Percentiles rank a stretch among this genome's conserved stretches.
Conservation (phyloP, 2,329 filamentous ascomycete genomes). For the Tolypocladium paradoxum region DNA sequence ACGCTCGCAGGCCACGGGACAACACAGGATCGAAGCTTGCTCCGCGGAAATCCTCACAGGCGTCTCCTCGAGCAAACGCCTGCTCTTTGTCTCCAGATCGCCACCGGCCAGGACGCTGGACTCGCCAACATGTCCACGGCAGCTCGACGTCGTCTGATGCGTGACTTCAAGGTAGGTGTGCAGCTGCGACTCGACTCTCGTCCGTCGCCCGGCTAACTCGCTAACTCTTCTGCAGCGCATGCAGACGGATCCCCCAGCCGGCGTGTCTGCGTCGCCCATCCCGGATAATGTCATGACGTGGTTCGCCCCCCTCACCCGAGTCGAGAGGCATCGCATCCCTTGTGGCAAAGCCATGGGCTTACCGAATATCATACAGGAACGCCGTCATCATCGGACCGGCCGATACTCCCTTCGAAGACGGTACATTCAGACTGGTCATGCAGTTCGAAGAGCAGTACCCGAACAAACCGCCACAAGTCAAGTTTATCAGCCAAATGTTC, state of each 20-base stretch:
- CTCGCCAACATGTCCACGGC: slow-evolving; percentile 62
- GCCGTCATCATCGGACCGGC: slow-evolving; percentile 95
- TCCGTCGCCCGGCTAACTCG: neutral
- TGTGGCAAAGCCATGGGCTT: slow-evolving; percentile 3
- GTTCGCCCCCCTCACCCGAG: slow-evolving; percentile 35
- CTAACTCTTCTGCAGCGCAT: slow-evolving; percentile 57
- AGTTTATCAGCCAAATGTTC: slow-evolving; percentile 99
- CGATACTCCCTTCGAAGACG: slow-evolving; percentile 96
- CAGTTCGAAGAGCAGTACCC: slow-evolving; percentile 98
- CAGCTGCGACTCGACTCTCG: slow-evolving; percentile 6
- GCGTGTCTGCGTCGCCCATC: slow-evolving; percentile 90
- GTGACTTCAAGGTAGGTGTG: slow-evolving; percentile 98
- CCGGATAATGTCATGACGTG: slow-evolving; percentile 97
- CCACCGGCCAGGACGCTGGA: slow-evolving; percentile 1
- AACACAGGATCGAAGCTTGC: neutral
- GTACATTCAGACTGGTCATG: slow-evolving; percentile 96
- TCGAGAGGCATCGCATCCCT: neutral
- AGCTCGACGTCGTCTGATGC: slow-evolving; percentile 91
- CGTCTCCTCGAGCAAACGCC: neutral
- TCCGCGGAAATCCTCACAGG: neutral
- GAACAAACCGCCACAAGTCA: slow-evolving; percentile 94
- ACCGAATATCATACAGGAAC: slow-evolving; percentile 53
- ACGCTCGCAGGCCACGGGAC: neutral
- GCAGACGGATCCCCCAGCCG: slow-evolving; percentile 96
- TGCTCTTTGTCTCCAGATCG: neutral